These are phyloP conservation scores for Beauveria scarabaeidicola DNA, from an alignment of 2,329 filamentous ascomycete genomes.

Conservation along the genomic window DNA sequence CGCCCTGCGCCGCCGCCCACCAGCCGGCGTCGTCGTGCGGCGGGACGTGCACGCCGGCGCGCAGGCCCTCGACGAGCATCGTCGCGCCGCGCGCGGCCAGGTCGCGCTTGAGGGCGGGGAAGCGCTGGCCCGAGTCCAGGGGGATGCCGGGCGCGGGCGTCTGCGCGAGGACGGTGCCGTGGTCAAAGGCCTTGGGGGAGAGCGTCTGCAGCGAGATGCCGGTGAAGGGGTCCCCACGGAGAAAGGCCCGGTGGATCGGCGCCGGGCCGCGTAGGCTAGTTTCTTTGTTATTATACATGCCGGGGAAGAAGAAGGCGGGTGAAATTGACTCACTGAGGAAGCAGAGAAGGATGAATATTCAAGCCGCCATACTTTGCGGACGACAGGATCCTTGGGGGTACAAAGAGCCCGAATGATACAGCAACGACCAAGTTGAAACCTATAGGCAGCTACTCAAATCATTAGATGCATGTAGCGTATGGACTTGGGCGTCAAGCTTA, in stretches of 20 bases:
- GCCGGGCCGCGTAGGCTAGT: slow-evolving; percentile 71
- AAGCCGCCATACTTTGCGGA: slow-evolving; percentile 72
- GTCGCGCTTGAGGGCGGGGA: slow-evolving; percentile 30
- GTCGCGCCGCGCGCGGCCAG: slow-evolving; percentile 58
- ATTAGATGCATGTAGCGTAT: background rate
- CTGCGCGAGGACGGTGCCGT: slow-evolving; percentile 67
- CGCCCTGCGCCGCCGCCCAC: slow-evolving; percentile 13
- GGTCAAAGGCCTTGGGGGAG: slow-evolving; percentile 67
- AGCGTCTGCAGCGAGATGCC: slow-evolving; percentile 86
- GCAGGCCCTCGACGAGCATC: slow-evolving; percentile 61
- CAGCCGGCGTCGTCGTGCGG: slow-evolving; percentile 38
- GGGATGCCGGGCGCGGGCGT: slow-evolving; percentile 50
- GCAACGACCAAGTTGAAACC: slow-evolving; percentile 73
- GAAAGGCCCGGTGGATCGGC: slow-evolving; percentile 76
- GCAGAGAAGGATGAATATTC: slow-evolving; percentile 86
- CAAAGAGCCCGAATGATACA: slow-evolving; percentile 88
- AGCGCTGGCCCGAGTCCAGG: slow-evolving; percentile 36
- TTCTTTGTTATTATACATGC: background rate
- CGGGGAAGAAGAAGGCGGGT: background rate
- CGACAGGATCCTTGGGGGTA: slow-evolving; percentile 67
- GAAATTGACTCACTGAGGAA: slow-evolving; percentile 58
- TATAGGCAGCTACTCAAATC: slow-evolving; percentile 40
- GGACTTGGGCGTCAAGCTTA: slow-evolving; percentile 29
- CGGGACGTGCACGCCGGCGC: slow-evolving; percentile 54
- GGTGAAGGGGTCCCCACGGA: slow-evolving; percentile 50